Percentiles rank a stretch among this genome's conserved stretches.
Evolutionary conservation across 1,139 yeast species (phyloP).

Genomic region (Kurtzmaniella quercitrusa): DNA sequence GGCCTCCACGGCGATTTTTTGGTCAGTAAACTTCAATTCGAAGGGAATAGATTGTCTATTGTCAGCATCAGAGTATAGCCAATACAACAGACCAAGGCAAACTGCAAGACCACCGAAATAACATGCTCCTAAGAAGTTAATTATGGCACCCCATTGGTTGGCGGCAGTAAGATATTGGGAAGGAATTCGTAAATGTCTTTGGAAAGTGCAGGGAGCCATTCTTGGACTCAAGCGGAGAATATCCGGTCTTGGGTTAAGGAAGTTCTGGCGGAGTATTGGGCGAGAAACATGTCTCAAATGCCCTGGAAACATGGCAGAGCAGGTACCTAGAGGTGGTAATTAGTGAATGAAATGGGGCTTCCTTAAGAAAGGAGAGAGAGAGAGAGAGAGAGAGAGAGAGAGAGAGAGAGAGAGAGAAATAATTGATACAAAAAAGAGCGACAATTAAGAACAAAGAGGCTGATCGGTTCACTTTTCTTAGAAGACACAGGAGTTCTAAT

Average conservation of each 20-base stretch:
- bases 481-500: too few relatives aligned
- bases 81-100: slow-evolving; percentile 35
- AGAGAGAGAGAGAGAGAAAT: too few relatives aligned
- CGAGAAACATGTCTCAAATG: neutral
- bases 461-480: too few relatives aligned
- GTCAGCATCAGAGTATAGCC: slow-evolving; percentile 40
- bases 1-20: slow-evolving; percentile 39
- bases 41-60: slow-evolving; percentile 39
- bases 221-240: neutral
- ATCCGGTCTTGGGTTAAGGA: neutral
- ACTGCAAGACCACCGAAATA: slow-evolving; percentile 41
- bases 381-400: too few relatives aligned
- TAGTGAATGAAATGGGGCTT: too few relatives aligned
- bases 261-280: neutral
- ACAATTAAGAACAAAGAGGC: too few relatives aligned
- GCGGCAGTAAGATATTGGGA: slow-evolving; percentile 12
- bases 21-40: slow-evolving; percentile 30
- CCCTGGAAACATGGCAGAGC: neutral
- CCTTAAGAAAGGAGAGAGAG: too few relatives aligned
- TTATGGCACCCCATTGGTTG: slow-evolving; percentile 28
- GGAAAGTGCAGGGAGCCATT: neutral
- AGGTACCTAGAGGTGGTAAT: too few relatives aligned
- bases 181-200: neutral
- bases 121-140: slow-evolving; percentile 40
- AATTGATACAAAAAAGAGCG: too few relatives aligned